Conservation (phyloP, 225 moss, liverwort and hornwort genomes). For the Bryoerythrophyllum caledonicum region DNA sequence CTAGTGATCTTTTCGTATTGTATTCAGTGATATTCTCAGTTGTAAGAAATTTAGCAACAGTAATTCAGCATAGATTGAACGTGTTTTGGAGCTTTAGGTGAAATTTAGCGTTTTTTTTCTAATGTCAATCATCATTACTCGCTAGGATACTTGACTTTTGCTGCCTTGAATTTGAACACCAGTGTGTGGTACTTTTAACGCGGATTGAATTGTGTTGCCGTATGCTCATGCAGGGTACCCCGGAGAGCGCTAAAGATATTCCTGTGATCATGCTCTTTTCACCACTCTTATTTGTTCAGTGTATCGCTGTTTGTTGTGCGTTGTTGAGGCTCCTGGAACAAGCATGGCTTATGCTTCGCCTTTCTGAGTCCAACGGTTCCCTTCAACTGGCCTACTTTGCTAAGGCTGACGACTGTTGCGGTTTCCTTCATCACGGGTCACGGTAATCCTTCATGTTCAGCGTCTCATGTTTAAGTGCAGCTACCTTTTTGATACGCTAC, state of each 20-base stretch:
- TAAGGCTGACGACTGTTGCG: conserved; percentile 90
- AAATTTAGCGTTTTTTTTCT: background rate
- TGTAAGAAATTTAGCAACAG: conserved; percentile 4
- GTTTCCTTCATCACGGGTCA: conserved; percentile 95
- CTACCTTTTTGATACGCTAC: background rate
- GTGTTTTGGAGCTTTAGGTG: background rate
- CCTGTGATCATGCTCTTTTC: conserved; percentile 76
- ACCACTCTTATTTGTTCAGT: conserved; percentile 85
- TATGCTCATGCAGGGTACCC: conserved; percentile 74
- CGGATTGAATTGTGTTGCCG: conserved; percentile 14
- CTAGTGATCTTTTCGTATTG: background rate
- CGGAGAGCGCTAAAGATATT: conserved; percentile 74
- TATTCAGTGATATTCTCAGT: background rate
- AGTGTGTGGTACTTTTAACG: background rate
- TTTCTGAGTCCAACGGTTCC: conserved; percentile 64
- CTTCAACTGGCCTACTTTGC: conserved; percentile 70
- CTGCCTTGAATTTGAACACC: background rate
- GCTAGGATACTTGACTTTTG: background rate
- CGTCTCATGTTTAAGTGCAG: background rate
- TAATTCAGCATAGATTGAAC: background rate
- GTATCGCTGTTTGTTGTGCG: conserved; percentile 75
- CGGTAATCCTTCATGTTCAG: conserved; percentile 44
- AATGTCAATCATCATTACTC: background rate
- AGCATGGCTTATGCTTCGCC: conserved; percentile 75
- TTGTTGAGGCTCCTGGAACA: conserved; percentile 74